phyloP scores from a whole-genome alignment of 257 asterid species.

The Fraxinus cuspidata region DNA sequence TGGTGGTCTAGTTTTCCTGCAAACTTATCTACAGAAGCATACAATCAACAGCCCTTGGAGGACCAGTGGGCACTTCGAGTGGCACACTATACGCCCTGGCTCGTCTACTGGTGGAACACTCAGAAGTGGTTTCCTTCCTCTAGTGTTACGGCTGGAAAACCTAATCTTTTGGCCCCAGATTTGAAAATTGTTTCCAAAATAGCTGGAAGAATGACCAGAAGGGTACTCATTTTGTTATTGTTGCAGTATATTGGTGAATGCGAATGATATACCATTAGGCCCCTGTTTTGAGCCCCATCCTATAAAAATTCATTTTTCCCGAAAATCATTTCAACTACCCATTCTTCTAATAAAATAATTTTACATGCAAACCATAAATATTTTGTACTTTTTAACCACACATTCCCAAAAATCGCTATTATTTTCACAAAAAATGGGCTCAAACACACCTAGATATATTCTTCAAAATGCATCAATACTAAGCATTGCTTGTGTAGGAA shows the following conservation, averaged over 20 bases:
- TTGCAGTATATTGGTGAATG: not conserved
- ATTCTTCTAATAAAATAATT: no score
- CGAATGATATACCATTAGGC: not conserved
- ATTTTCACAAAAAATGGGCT: no score
- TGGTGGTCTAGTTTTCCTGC: conserved; percentile 80
- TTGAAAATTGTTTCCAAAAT: conserved; percentile 38
- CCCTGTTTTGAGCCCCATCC: no score
- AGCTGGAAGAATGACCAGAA: not conserved
- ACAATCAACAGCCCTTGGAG: conserved; percentile 38
- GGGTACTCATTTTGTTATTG: conserved; percentile 36
- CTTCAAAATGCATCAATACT: not conserved
- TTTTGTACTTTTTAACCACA: no score
- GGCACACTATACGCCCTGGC: conserved; percentile 67
- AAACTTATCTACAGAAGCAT: conserved; percentile 50
- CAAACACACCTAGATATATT: not conserved
- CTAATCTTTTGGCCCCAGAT: conserved; percentile 53
- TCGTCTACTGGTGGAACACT: conserved; percentile 80
- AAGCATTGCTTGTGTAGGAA: conserved; percentile 33
- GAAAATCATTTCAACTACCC: no score
- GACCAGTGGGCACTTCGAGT: conserved; percentile 78
- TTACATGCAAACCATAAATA: no score
- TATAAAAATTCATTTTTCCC: no score
- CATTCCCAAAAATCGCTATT: no score
- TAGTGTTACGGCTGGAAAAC: conserved; percentile 52
- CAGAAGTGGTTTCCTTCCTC: conserved; percentile 65